A percentile compares a stretch with the other conserved stretches of the same genome.
phyloP scores from a whole-genome alignment of 148 eudicot genomes.

The Tetragonia tetragonoides region DNA sequence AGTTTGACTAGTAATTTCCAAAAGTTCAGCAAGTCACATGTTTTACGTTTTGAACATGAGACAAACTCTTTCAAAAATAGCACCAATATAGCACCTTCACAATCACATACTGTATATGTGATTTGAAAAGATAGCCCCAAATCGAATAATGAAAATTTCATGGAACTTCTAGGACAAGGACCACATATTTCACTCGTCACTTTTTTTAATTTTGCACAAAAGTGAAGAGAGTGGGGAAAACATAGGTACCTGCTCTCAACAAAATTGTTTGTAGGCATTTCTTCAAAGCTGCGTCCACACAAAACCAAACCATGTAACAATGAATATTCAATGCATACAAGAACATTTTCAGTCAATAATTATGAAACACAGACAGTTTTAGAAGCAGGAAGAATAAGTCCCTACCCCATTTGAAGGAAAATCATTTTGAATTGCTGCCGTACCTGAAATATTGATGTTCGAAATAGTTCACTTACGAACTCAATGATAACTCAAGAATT shows the following conservation, averaged over 20 bases:
- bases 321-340: not conserved
- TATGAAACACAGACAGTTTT: not conserved
- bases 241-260: constrained; percentile 83
- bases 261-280: constrained; percentile 91
- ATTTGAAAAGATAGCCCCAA: not conserved
- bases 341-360: not conserved
- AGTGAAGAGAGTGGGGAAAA: not conserved
- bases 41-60: too few species aligned
- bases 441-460: constrained; percentile 45
- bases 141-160: not conserved
- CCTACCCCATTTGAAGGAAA: constrained; percentile 87
- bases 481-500: not conserved
- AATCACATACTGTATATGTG: too few species aligned
- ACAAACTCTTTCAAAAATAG: too few species aligned
- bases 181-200: not conserved
- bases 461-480: not conserved
- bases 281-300: constrained; percentile 72
- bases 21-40: too few species aligned
- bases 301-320: not conserved
- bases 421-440: constrained; percentile 78
- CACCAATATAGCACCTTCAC: too few species aligned
- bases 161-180: not conserved
- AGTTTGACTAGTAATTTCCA: too few species aligned
- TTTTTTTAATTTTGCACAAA: not conserved
- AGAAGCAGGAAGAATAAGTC: constrained; percentile 1